Evolutionary conservation across 2,329 filamentous ascomycete genomes (phyloP).

Genomic region (Sporothrix sp.): DNA sequence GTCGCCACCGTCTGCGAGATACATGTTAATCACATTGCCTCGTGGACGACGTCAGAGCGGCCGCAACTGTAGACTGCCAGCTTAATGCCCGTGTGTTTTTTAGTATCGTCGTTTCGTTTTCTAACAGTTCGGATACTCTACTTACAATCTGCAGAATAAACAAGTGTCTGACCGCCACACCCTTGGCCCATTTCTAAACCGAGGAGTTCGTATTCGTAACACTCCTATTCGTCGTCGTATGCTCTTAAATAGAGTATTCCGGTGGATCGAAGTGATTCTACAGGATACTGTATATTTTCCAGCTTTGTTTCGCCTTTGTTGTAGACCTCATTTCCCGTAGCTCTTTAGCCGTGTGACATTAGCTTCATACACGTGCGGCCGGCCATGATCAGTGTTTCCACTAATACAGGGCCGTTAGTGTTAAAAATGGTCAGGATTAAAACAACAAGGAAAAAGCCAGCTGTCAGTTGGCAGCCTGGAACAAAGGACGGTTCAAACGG

Average conservation of each 20-base stretch:
- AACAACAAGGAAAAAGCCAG: too few relatives aligned
- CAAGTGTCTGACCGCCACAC: conserved; percentile 7
- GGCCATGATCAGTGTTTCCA: neutral
- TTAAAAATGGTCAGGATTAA: too few relatives aligned
- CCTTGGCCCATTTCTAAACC: neutral
- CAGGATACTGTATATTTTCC: neutral
- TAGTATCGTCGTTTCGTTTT: too few relatives aligned
- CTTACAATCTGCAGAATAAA: too few relatives aligned
- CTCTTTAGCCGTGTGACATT: neutral
- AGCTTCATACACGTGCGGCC: neutral
- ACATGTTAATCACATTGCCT: too few relatives aligned
- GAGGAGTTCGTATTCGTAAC: neutral
- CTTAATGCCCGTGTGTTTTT: too few relatives aligned
- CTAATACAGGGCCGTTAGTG: too few relatives aligned
- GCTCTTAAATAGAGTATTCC: neutral
- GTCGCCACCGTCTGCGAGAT: too few relatives aligned
- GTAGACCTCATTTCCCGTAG: neutral
- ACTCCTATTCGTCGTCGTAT: neutral
- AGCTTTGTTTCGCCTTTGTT: neutral
- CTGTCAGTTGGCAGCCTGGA: neutral
- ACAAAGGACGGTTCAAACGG: neutral
- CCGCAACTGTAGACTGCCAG: too few relatives aligned
- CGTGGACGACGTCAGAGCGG: too few relatives aligned
- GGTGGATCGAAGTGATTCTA: neutral
- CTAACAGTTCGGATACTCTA: too few relatives aligned